phyloP scores from a whole-genome alignment of 83 land plant genomes.

The Picea mariana region DNA sequence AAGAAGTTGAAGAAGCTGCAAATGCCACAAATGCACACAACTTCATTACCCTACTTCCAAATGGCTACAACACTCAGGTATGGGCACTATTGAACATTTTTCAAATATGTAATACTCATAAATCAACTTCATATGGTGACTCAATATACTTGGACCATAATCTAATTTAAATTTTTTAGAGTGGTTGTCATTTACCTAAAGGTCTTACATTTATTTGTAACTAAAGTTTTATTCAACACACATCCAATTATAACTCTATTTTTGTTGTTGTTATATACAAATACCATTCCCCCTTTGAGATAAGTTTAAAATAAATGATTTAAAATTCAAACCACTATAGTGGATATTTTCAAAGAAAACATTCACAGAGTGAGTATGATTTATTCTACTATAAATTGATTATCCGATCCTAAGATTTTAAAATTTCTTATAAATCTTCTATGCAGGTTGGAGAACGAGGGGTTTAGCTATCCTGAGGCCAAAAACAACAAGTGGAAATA shows the following conservation, averaged over 20 bases:
- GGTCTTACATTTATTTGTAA: background rate
- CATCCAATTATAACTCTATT: background rate
- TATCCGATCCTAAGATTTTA: background rate
- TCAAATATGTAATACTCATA: background rate
- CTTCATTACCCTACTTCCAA: conserved; percentile 79
- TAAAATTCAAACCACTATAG: background rate
- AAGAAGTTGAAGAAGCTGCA: conserved; percentile 89
- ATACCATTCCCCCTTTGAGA: background rate
- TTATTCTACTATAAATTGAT: background rate
- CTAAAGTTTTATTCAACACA: background rate
- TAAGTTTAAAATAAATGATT: background rate
- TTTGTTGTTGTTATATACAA: background rate
- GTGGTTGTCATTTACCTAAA: background rate
- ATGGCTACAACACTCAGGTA: conserved; percentile 93
- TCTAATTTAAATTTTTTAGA: background rate
- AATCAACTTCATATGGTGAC: background rate
- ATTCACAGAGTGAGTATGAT: background rate
- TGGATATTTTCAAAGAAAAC: background rate
- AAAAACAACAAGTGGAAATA: conserved; percentile 97
- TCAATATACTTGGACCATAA: background rate
- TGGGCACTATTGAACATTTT: background rate
- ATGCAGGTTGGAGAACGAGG: conserved; percentile 94
- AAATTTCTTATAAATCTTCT: background rate
- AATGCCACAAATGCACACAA: conserved; percentile 94
- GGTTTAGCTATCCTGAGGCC: conserved; percentile 93